Conservation (phyloP, 768 basidiomycete species). For the Porpolomopsis calyptriformis region DNA sequence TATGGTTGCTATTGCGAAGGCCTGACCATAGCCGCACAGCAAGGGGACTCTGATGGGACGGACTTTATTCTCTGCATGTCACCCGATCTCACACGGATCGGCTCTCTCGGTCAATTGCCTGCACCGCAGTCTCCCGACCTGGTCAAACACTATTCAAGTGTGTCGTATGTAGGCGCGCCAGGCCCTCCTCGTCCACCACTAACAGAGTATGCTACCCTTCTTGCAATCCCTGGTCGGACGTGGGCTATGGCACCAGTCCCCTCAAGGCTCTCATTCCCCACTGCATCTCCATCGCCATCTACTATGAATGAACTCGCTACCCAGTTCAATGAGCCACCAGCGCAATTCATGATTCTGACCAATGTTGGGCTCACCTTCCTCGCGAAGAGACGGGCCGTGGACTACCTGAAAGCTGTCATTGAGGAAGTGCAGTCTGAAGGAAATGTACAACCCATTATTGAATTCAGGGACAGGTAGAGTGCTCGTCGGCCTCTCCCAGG, state of each 20-base stretch:
- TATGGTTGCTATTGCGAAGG: constrained; percentile 59
- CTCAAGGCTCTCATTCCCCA: constrained; percentile 13
- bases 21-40: constrained; percentile 58
- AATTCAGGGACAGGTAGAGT: constrained; percentile 67
- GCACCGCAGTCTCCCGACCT: constrained; percentile 30
- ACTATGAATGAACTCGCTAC: constrained; percentile 71
- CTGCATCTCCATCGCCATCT: constrained; percentile 31
- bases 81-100: constrained; percentile 67
- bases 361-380: constrained; percentile 79
- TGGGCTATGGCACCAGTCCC: constrained; percentile 69
- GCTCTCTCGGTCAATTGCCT: constrained; percentile 51
- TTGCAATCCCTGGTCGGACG: constrained; percentile 73
- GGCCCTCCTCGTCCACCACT: constrained; percentile 46
- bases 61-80: constrained; percentile 69
- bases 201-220: constrained; percentile 64
- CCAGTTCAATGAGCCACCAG: constrained; percentile 64
- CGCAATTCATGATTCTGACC: constrained; percentile 80
- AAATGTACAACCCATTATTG: constrained; percentile 66
- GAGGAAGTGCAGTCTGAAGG: constrained; percentile 74
- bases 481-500: background rate
- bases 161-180: constrained; percentile 27
- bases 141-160: constrained; percentile 27
- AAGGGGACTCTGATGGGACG: constrained; percentile 59
- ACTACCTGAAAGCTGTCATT: constrained; percentile 72
- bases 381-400: constrained; percentile 71